These are phyloP conservation scores for Fraxinus sp. DNA, from an alignment of 305 asterid genomes.

Conservation along the genomic window DNA sequence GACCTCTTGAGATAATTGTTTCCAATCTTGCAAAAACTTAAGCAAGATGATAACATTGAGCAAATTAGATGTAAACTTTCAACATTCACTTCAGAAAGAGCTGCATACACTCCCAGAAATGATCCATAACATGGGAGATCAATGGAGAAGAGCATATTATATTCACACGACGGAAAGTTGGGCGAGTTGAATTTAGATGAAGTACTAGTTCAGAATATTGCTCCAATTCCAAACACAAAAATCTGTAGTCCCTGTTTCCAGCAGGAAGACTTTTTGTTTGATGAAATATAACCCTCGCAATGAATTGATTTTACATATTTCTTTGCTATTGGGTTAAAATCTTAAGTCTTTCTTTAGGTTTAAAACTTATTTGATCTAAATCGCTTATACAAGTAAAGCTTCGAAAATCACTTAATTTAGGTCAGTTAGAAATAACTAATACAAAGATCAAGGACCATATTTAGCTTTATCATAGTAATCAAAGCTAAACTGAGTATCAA, in stretches of 20 bases:
- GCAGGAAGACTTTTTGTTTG: not conserved
- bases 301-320: not conserved
- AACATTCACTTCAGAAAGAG: not conserved
- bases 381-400: not conserved
- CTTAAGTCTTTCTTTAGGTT: not conserved
- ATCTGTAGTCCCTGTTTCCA: not conserved
- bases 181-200: not conserved
- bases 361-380: not conserved
- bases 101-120: not conserved
- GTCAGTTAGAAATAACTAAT: not conserved
- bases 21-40: not conserved
- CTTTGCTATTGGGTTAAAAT: not conserved
- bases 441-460: not conserved
- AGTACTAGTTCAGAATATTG: not conserved
- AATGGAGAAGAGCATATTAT: not conserved
- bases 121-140: not conserved
- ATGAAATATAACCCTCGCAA: not conserved
- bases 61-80: not conserved
- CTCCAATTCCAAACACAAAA: not conserved
- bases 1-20: not conserved
- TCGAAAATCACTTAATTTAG: not conserved
- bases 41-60: not conserved
- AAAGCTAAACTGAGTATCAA: not conserved
- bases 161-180: not conserved
- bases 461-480: not conserved